Percentiles rank a stretch among this genome's conserved stretches.
phyloP scores from a whole-genome alignment of 768 basidiomycete genomes.

The Suillus discolor region DNA sequence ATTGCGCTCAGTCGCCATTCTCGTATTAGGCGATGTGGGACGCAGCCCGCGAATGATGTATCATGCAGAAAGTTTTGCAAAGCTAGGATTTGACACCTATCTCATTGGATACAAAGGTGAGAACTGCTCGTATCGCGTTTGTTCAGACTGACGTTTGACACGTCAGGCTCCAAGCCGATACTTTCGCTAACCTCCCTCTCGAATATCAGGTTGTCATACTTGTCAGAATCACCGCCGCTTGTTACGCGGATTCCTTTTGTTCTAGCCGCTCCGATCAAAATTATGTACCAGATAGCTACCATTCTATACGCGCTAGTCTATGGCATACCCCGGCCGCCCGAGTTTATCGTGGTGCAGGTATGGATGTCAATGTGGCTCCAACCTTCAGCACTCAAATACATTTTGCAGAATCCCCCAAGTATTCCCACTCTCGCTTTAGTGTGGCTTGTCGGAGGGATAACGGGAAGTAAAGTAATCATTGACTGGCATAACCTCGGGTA shows the following conservation, averaged over 20 bases:
- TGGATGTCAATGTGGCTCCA: constrained; percentile 21
- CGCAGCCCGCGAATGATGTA: constrained; percentile 99
- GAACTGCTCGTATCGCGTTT: constrained; percentile 17
- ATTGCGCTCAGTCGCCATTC: constrained; percentile 76
- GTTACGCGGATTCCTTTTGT: constrained; percentile 63
- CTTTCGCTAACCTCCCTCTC: constrained; percentile 71
- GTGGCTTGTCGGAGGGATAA: constrained; percentile 66
- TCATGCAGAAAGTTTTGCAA: constrained; percentile 91
- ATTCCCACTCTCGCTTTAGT: constrained; percentile 92
- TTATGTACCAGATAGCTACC: constrained; percentile 64
- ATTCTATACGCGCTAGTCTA: constrained; percentile 67
- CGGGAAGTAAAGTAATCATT: constrained; percentile 87
- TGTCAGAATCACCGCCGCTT: constrained; percentile 62
- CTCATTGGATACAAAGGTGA: constrained; percentile 87
- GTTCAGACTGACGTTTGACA: constrained; percentile 12
- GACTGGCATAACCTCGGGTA: constrained; percentile 99
- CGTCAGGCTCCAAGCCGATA: constrained; percentile 74
- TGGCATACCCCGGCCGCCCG: constrained; percentile 65
- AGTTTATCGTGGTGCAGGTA: constrained; percentile 91
- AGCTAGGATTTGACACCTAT: constrained; percentile 73
- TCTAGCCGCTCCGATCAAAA: constrained; percentile 79
- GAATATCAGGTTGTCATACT: constrained; percentile 64
- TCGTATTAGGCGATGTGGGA: constrained; percentile 96
- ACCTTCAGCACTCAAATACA: not conserved
- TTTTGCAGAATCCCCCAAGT: constrained; percentile 86